A percentile compares a stretch with the other conserved stretches of the same genome.
Evolutionary conservation across 2,329 filamentous ascomycete species (phyloP).

Genomic region (Nemania sp.): DNA sequence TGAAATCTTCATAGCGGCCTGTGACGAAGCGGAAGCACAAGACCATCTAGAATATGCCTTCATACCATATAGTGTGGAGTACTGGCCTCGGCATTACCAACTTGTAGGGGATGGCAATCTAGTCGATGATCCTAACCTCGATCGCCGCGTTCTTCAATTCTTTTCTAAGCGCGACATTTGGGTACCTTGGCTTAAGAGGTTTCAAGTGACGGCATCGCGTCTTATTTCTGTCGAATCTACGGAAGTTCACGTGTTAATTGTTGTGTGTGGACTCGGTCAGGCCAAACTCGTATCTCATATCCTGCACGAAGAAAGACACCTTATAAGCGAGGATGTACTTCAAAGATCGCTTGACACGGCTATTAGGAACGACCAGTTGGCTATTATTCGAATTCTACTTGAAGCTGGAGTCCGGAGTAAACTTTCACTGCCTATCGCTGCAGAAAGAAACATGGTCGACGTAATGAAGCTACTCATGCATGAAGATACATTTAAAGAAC

Average conservation of each 20-base stretch:
- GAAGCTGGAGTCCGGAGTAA: neutral
- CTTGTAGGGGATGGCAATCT: neutral
- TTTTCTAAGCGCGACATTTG: neutral
- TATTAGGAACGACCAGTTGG: neutral
- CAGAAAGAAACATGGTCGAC: neutral
- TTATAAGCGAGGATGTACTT: neutral
- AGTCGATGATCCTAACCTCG: neutral
- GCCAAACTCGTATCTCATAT: neutral
- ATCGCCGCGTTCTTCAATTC: neutral
- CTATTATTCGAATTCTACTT: neutral
- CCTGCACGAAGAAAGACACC: neutral
- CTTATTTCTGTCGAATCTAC: neutral
- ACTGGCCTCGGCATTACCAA: conserved; percentile 13
- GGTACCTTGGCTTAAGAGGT: neutral
- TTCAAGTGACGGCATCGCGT: neutral
- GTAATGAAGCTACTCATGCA: neutral
- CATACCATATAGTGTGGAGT: neutral
- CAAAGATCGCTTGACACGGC: neutral
- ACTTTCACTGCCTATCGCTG: neutral
- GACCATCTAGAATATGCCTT: neutral
- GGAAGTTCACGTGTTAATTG: neutral
- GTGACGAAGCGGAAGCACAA: neutral
- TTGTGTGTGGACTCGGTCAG: neutral
- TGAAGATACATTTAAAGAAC: neutral
- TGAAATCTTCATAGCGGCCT: neutral